Evolutionary conservation across 371 early-diverging fungal species (phyloP), one percentile per base, ranked within the genome.

Genomic region (Rhizopus delemar): DNA sequence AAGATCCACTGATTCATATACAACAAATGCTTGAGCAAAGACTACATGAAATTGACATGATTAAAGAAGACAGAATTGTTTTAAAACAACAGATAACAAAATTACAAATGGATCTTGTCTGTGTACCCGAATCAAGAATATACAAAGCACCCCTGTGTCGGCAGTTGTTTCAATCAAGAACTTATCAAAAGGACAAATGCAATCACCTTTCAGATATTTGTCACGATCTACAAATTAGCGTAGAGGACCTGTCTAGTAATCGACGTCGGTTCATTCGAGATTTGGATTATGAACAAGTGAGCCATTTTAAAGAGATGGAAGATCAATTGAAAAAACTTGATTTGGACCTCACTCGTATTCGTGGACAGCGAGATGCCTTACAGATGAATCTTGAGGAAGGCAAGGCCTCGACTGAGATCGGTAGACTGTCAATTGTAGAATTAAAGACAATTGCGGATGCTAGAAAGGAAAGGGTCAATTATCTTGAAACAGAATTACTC

Each of bases 271-370:
- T 72, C 0, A 57, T 62, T 8, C 67, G 70, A 13, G 68, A 74
- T 16, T 36, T 70, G 6, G 66, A 70, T 33, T 22, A 59, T 15
- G 75, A 72, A 49, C 68, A 73, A 59, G 46, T 46, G 9, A 55
- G 32, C 15, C 71, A 69, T 16, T 62, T 50, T 29, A 57, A 46
- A 34, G 74, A 73, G 0, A 60, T 92, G 50, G 89, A 91, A 59
- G 73, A 73, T 5, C 91, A 93, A 55, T 73, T 93, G 51, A 78
- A 81, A 50, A 83, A 87, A 45, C 57, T 93, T 31, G 91, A 95
- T 57, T 71, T 59, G n/a, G 95, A 95, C 34, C 67, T 93, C 33
- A 75, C 84, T 2, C 86, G 94, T 15, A 75, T 94, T 46, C 87
- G 94, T 29, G 83, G 83, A 32, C 82, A 87, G 48, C 87, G 95